Evolutionary conservation across 2,329 filamentous ascomycete species (phyloP).

Genomic region (Elsinoe ampelina): DNA sequence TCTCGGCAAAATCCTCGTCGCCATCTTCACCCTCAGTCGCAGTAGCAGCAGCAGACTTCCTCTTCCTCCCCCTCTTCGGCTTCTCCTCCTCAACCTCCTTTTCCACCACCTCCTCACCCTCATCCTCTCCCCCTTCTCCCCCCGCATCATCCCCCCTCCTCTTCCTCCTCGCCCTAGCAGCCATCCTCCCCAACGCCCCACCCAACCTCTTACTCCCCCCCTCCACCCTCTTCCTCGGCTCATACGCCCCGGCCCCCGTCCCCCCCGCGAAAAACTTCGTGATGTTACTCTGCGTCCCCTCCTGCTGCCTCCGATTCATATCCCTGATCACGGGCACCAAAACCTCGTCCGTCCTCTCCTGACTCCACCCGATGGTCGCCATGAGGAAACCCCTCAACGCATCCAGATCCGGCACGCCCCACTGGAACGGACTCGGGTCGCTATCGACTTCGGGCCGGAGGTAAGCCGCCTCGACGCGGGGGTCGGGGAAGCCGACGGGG

Average conservation of each 20-base stretch:
- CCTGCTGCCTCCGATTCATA: slow-evolving; percentile 79
- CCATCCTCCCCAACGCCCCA: slow-evolving; percentile 60
- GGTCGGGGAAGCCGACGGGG: slow-evolving; percentile 67
- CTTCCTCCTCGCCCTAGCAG: slow-evolving; percentile 41
- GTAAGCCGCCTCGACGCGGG: slow-evolving; percentile 74
- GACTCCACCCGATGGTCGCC: slow-evolving; percentile 84
- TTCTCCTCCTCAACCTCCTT: background rate
- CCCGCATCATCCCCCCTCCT: slow-evolving; percentile 16
- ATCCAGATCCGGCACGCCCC: slow-evolving; percentile 90
- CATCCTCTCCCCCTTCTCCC: slow-evolving; percentile 13
- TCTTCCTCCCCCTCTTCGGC: slow-evolving; percentile 16
- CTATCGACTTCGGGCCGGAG: slow-evolving; percentile 75
- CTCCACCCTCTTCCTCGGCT: slow-evolving; percentile 53
- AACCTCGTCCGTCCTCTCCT: slow-evolving; percentile 89
- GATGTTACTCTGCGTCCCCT: slow-evolving; percentile 93
- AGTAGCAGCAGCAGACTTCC: slow-evolving; percentile 3
- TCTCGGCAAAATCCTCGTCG: slow-evolving; percentile 13
- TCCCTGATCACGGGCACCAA: slow-evolving; percentile 90
- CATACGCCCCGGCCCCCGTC: slow-evolving; percentile 64
- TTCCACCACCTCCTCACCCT: background rate
- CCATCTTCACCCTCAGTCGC: slow-evolving; percentile 14
- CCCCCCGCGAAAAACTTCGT: slow-evolving; percentile 79
- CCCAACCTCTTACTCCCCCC: slow-evolving; percentile 68
- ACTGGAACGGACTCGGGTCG: slow-evolving; percentile 72
- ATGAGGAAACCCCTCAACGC: slow-evolving; percentile 77